Evolutionary conservation across 1,284 basidiomycete genomes (phyloP).

Genomic region (Austroboletus novae-zelandiae): DNA sequence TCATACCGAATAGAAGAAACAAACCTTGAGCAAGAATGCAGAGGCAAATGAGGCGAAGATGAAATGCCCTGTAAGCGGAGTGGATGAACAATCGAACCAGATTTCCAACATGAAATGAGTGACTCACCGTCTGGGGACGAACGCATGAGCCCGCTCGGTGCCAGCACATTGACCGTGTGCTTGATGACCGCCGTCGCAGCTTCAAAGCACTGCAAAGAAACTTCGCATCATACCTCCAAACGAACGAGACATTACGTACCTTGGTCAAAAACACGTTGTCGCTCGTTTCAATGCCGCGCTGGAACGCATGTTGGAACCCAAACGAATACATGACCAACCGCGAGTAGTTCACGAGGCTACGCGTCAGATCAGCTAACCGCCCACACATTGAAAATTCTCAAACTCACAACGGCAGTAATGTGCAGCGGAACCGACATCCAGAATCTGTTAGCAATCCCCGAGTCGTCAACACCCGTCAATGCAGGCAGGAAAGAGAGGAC

Average conservation of each 20-base stretch:
- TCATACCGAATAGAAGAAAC: background rate
- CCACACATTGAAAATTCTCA: background rate
- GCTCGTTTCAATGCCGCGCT: constrained; percentile 59
- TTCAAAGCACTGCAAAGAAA: constrained; percentile 51
- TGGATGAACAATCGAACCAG: background rate
- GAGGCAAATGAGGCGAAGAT: constrained; percentile 84
- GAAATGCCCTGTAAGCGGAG: constrained; percentile 60
- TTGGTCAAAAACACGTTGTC: constrained; percentile 69
- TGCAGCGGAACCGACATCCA: constrained; percentile 61
- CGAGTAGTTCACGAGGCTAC: constrained; percentile 70
- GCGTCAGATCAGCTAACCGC: background rate
- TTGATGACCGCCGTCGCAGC: constrained; percentile 67
- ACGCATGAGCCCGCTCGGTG: constrained; percentile 75
- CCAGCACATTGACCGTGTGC: constrained; percentile 62
- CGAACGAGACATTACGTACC: constrained; percentile 36
- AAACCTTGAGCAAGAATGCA: constrained; percentile 79
- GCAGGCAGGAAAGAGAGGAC: background rate
- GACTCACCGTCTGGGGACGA: constrained; percentile 74
- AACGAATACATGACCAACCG: constrained; percentile 85
- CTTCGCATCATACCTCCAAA: background rate
- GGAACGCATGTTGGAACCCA: constrained; percentile 79
- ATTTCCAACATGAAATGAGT: background rate
- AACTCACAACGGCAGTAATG: constrained; percentile 71
- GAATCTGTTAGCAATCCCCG: constrained; percentile 42
- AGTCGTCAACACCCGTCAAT: background rate